Base-by-base conservation (phyloP, 371 early-diverging fungal species). In the Mortierella sp. region DNA sequence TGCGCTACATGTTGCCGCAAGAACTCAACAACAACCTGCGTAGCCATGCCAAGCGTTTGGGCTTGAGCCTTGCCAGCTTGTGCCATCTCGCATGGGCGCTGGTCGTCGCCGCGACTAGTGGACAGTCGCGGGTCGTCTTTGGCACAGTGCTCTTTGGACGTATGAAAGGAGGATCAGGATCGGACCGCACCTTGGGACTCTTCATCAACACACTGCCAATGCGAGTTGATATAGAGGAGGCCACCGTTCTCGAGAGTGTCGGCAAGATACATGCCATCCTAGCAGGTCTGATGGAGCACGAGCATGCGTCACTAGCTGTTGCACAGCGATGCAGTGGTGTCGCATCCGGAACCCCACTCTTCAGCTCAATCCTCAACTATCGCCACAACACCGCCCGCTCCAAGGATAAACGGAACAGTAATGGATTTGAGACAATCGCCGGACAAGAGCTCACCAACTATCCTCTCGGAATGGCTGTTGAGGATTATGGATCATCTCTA, bases 311-410 rank as follows among this genome's bases (percentile, higher is more conserved):
- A 44, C 55, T 51, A 28, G 60, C 58, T 5, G 54, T 48, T 43
- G 76, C 53, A 56, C 81, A 65, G 46, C 72, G 66, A 7, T 47
- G 59, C 58, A 46, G 60, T 56, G n/a, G 67, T 24, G n/a, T 58
- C 0, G 43, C 48, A 31, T 43, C 50, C 30, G 80, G 66, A 9
- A 63, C 61, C 15, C 62, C 68, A 14, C 55, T 71, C n/a, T 56
- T 69, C 50, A 58, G 42, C 21, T 7, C 62, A 0, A 17, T 72
- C 4, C 31, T 68, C 46, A 60, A 72, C 60, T 61, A 79, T 43
- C 60, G 72, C 27, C 65, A 64, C 46, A 52, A 30, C n/a, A 15
- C 50, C 8, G 31, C n/a, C 4, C 31, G 23, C 15, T n/a, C 37
- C 32, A 37, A 1, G 51, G 73, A 37, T 50, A 78, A 63, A 59